phyloP scores from a whole-genome alignment of 495 filamentous ascomycete species.

The Lepraria neglecta region DNA sequence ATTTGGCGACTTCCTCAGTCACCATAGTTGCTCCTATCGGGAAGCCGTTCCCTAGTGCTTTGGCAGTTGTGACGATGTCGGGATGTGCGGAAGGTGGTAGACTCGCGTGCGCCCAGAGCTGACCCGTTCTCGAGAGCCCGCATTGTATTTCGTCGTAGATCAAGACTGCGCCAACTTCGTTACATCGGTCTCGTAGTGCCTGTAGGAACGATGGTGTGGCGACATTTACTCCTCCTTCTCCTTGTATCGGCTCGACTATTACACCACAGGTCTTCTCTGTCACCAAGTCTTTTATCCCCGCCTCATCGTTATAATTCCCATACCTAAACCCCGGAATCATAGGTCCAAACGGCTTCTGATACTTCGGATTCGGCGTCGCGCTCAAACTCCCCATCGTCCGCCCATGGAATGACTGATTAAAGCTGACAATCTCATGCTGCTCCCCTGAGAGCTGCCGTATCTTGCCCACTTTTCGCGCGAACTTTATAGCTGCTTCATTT shows the following conservation, averaged over 20 bases:
- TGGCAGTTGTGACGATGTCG: constrained; percentile 88
- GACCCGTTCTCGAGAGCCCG: constrained; percentile 78
- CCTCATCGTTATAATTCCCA: constrained; percentile 76
- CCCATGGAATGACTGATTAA: constrained; percentile 88
- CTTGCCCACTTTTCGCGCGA: constrained; percentile 84
- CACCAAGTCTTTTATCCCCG: constrained; percentile 60
- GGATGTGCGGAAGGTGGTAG: constrained; percentile 77
- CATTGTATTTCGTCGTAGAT: constrained; percentile 98
- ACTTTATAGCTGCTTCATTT: constrained; percentile 97
- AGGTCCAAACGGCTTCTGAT: constrained; percentile 87
- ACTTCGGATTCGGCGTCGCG: constrained; percentile 97
- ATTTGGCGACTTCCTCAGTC: constrained; percentile 60
- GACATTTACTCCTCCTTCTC: constrained; percentile 86
- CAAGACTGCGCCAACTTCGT: constrained; percentile 79
- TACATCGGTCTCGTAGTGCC: constrained; percentile 71
- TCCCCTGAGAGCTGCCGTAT: constrained; percentile 58
- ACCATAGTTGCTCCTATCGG: constrained; percentile 91
- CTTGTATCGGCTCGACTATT: constrained; percentile 96
- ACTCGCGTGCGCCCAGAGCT: constrained; percentile 76
- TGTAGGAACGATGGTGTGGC: constrained; percentile 74
- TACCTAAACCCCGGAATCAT: constrained; percentile 93
- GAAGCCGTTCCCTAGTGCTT: constrained; percentile 93
- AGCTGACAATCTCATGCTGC: constrained; percentile 82
- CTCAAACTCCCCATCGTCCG: constrained; percentile 88
- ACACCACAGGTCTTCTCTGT: constrained; percentile 85